phyloP scores from a whole-genome alignment of 2,329 filamentous ascomycete species.

The Pseudocercospora cruenta region DNA sequence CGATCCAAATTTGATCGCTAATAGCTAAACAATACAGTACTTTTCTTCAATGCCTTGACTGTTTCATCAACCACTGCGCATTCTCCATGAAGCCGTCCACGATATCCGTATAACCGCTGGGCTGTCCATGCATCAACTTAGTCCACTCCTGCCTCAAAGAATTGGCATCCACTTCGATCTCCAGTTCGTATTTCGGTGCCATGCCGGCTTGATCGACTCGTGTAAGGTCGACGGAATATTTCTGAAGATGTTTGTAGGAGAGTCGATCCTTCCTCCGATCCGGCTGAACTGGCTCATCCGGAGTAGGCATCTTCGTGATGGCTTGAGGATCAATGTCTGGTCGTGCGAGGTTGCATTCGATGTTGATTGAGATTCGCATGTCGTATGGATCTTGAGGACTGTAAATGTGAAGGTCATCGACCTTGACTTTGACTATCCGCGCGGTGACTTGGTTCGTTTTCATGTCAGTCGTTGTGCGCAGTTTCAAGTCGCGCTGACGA shows the following conservation, averaged over 20 bases:
- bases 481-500: constrained; percentile 62
- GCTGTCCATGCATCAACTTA: constrained; percentile 55
- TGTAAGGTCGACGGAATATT: constrained; percentile 89
- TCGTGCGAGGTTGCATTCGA: constrained; percentile 74
- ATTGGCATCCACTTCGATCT: constrained; percentile 71
- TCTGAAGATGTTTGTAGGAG: constrained; percentile 78
- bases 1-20: neutral
- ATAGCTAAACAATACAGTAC: neutral
- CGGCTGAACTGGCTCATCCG: constrained; percentile 44
- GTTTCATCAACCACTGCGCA: constrained; percentile 58
- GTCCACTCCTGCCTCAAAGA: constrained; percentile 69
- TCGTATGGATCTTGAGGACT: constrained; percentile 79
- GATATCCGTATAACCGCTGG: constrained; percentile 67
- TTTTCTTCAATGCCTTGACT: constrained; percentile 8
- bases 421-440: constrained; percentile 89
- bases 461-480: constrained; percentile 66
- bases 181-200: constrained; percentile 76
- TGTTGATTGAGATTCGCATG: constrained; percentile 89
- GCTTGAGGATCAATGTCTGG: constrained; percentile 59
- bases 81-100: constrained; percentile 78
- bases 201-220: constrained; percentile 68
- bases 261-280: constrained; percentile 75
- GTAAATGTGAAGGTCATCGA: constrained; percentile 78
- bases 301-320: constrained; percentile 56
- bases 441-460: constrained; percentile 68